These are phyloP conservation scores for Dactylis glomerata DNA, from an alignment of 176 grass and related monocot genomes.

Conservation along the genomic window DNA sequence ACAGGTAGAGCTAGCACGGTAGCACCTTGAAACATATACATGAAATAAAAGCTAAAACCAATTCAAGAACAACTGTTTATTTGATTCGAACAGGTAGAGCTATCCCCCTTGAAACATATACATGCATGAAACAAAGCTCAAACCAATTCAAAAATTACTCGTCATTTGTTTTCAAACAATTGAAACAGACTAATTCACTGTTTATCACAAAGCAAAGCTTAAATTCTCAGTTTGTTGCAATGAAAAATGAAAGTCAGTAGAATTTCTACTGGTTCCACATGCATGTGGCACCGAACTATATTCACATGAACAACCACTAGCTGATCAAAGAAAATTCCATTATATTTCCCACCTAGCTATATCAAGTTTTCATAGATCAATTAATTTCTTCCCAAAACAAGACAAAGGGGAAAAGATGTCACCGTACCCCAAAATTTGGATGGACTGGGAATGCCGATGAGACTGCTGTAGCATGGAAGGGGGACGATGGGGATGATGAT, in stretches of 20 bases:
- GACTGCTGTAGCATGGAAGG: conserved; percentile 30
- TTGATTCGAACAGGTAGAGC: not conserved
- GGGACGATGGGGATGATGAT: conserved; percentile 48
- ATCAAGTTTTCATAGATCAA: not conserved
- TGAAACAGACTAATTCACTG: not conserved
- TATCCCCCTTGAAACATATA: not conserved
- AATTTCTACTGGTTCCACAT: not conserved
- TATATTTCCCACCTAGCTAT: not conserved
- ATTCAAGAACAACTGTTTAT: not conserved
- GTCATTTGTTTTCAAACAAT: not conserved
- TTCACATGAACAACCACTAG: not conserved
- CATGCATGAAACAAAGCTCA: not conserved
- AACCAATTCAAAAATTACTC: not conserved
- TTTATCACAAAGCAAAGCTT: not conserved
- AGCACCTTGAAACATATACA: not conserved
- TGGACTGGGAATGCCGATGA: conserved; percentile 39
- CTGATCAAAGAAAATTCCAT: not conserved
- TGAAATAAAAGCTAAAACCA: not conserved
- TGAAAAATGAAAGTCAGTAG: not conserved
- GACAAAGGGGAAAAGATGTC: not conserved
- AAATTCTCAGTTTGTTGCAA: not conserved
- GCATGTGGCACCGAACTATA: not conserved
- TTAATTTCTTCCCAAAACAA: not conserved
- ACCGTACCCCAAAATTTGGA: conserved; percentile 46
- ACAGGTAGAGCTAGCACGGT: too few relatives aligned